Conservation (phyloP, 2,329 filamentous ascomycete genomes). For the Pezicula carpinea region DNA sequence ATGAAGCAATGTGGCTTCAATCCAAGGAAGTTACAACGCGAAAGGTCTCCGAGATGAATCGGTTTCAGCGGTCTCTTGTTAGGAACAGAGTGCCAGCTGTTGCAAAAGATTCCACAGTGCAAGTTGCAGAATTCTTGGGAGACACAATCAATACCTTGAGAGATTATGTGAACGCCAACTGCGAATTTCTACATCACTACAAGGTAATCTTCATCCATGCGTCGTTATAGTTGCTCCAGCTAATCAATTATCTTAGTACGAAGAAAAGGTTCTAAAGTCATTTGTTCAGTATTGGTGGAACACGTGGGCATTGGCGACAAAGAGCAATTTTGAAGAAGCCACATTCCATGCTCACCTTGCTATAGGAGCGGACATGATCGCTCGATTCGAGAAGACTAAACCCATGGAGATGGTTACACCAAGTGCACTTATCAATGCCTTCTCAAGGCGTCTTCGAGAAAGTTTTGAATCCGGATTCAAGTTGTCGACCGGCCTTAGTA, state of each 20-base stretch:
- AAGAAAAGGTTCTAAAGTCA: conserved; percentile 33
- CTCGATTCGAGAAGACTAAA: neutral
- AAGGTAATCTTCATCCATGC: conserved; percentile 18
- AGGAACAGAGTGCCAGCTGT: conserved; percentile 50
- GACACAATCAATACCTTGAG: conserved; percentile 38
- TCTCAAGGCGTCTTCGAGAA: conserved; percentile 38
- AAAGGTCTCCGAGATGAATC: conserved; percentile 46
- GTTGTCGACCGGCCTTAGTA: conserved; percentile 69
- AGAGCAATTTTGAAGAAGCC: conserved; percentile 52
- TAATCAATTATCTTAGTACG: conserved; percentile 7
- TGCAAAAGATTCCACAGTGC: conserved; percentile 56
- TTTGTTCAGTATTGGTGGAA: conserved; percentile 51
- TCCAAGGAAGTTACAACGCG: conserved; percentile 42
- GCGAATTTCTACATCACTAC: conserved; percentile 25
- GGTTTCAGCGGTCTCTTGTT: conserved; percentile 56
- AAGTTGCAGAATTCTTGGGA: conserved; percentile 46
- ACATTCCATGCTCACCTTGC: conserved; percentile 59
- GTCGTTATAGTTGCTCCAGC: neutral
- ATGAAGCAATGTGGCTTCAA: conserved; percentile 36
- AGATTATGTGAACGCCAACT: conserved; percentile 36
- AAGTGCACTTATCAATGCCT: conserved; percentile 6
- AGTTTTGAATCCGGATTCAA: conserved; percentile 68
- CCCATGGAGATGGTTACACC: neutral
- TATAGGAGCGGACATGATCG: conserved; percentile 27
- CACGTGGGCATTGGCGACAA: conserved; percentile 44